Evolutionary conservation across 1,284 basidiomycete species (phyloP).

Genomic region (Austroboletus novae-zelandiae): DNA sequence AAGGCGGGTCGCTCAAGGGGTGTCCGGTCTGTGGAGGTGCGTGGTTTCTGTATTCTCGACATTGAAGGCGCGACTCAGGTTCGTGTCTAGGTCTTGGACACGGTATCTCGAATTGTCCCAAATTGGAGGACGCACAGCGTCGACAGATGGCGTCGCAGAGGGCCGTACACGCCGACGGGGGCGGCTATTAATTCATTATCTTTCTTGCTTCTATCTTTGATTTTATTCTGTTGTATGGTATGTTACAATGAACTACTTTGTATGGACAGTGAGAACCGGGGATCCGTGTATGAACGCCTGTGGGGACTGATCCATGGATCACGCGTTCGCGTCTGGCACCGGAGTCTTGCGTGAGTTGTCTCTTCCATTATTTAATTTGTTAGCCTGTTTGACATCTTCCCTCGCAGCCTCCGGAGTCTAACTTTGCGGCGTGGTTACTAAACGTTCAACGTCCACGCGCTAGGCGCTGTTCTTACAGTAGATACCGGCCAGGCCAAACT

Average conservation of each 20-base stretch:
- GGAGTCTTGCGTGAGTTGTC: too few relatives aligned
- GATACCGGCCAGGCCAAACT: too few relatives aligned
- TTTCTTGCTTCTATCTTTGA: neutral
- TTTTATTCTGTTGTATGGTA: constrained; percentile 11
- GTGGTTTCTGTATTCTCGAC: neutral
- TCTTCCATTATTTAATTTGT: too few relatives aligned
- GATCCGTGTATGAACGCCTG: too few relatives aligned
- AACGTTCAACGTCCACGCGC: too few relatives aligned
- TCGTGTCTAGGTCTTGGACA: constrained; percentile 77
- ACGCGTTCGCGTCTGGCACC: too few relatives aligned
- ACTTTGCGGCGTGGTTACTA: too few relatives aligned
- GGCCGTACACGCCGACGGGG: constrained; percentile 60
- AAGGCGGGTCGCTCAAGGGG: constrained; percentile 76
- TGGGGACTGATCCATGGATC: too few relatives aligned
- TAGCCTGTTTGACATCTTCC: too few relatives aligned
- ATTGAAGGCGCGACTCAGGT: too few relatives aligned
- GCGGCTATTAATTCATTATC: constrained; percentile 36
- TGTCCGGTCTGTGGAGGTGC: constrained; percentile 95
- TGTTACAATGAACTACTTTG: neutral
- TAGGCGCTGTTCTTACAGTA: too few relatives aligned
- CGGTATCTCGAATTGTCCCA: constrained; percentile 91
- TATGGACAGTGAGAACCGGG: neutral
- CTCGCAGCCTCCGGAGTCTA: too few relatives aligned
- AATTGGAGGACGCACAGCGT: constrained; percentile 90
- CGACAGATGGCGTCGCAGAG: constrained; percentile 85